Conservation (phyloP, 345 rosid genomes). For the Eucalyptus shirleyi region DNA sequence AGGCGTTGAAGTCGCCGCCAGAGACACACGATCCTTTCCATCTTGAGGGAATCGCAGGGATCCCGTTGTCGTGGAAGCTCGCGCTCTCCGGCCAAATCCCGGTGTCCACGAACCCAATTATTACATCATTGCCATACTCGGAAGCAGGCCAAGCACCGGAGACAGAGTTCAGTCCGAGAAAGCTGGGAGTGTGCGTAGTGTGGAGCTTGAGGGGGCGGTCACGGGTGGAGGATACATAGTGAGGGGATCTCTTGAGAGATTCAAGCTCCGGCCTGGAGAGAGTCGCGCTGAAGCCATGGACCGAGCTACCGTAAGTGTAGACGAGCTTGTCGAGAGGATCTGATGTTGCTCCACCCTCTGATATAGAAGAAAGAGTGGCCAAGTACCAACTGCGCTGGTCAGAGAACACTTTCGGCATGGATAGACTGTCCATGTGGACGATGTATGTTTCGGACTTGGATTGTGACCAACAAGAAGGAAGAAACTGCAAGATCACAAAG, state of each 20-base stretch:
- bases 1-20: slow-evolving; percentile 4
- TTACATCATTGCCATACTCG: slow-evolving; percentile 14
- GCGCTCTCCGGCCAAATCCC: slow-evolving; percentile 43
- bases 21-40: slow-evolving; percentile 31
- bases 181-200: slow-evolving; percentile 26
- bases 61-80: slow-evolving; percentile 28
- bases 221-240: slow-evolving; percentile 9
- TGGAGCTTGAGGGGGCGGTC: slow-evolving; percentile 16
- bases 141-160: slow-evolving; percentile 12
- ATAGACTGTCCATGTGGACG: slow-evolving; percentile 20
- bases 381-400: slow-evolving; percentile 9
- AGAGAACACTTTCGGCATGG: slow-evolving; percentile 13
- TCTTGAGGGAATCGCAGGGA: slow-evolving; percentile 9
- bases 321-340: neutral
- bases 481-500: neutral
- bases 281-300: slow-evolving; percentile 24
- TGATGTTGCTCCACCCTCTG: neutral
- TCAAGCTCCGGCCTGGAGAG: slow-evolving; percentile 19
- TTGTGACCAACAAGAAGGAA: neutral
- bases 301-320: slow-evolving; percentile 15
- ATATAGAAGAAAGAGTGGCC: neutral
- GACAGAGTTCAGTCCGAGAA: slow-evolving; percentile 16
- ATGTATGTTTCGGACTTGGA: neutral
- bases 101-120: slow-evolving; percentile 29
- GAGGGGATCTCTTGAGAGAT: slow-evolving; percentile 9